These are phyloP conservation scores for Chionographis japonica DNA, from an alignment of 106 monocot species.

Conservation along the genomic window DNA sequence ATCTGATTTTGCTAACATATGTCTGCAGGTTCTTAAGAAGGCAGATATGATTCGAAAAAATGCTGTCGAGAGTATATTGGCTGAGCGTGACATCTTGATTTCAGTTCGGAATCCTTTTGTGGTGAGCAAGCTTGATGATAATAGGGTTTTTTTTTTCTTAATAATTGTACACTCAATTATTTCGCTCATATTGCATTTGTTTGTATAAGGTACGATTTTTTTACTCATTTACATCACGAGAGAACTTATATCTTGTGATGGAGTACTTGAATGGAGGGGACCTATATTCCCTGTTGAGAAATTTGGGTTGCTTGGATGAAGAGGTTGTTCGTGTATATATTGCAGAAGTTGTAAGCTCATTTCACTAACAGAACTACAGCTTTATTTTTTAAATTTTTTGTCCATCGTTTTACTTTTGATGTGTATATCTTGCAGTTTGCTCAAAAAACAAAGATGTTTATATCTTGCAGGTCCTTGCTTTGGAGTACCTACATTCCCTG, in stretches of 20 bases:
- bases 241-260: constrained; percentile 98
- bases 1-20: constrained; percentile 4
- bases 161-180: not conserved
- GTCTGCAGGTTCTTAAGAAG: constrained; percentile 84
- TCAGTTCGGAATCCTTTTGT: constrained; percentile 99
- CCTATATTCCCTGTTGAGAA: constrained; percentile 90
- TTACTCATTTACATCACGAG: constrained; percentile 95
- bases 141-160: not conserved
- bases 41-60: constrained; percentile 99
- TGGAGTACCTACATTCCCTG: constrained; percentile 95
- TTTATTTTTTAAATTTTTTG: not conserved
- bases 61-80: constrained; percentile 99
- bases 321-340: constrained; percentile 91
- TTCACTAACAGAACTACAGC: not conserved
- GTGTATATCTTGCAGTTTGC: constrained; percentile 29
- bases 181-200: constrained; percentile 1
- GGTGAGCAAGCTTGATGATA: constrained; percentile 37
- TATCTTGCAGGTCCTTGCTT: constrained; percentile 77
- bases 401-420: not conserved
- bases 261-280: constrained; percentile 99
- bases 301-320: constrained; percentile 93
- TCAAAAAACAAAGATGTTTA: too few relatives aligned
- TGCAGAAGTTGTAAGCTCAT: constrained; percentile 92
- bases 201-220: constrained; percentile 84
- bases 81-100: constrained; percentile 95